These are phyloP conservation scores for Tolypocladium paradoxum DNA, from an alignment of 2,329 filamentous ascomycete genomes.

Conservation along the genomic window DNA sequence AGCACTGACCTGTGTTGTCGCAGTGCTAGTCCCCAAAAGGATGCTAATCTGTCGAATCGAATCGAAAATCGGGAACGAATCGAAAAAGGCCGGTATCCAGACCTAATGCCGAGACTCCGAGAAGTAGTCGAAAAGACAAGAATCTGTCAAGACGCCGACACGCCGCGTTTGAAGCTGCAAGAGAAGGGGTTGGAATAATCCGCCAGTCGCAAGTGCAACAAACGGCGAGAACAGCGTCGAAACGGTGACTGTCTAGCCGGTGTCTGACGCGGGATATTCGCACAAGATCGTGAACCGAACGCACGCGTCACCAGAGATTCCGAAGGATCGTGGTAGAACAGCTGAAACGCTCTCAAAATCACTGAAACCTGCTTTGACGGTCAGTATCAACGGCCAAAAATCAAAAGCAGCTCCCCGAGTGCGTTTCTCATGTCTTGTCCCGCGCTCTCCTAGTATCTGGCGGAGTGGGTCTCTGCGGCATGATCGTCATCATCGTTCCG, in stretches of 20 bases:
- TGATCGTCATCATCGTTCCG: background rate
- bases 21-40: constrained; percentile 13
- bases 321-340: constrained; percentile 28
- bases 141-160: constrained; percentile 29
- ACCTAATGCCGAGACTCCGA: constrained; percentile 25
- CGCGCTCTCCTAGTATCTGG: background rate
- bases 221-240: constrained; percentile 6
- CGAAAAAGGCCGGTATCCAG: constrained; percentile 24
- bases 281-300: constrained; percentile 16
- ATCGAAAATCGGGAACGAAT: constrained; percentile 21
- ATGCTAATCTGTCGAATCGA: constrained; percentile 16
- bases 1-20: background rate
- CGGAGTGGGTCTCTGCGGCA: background rate
- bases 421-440: background rate
- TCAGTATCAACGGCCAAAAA: constrained; percentile 10
- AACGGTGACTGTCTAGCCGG: constrained; percentile 12
- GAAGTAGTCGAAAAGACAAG: constrained; percentile 25
- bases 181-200: constrained; percentile 17
- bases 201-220: constrained; percentile 7
- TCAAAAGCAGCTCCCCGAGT: background rate
- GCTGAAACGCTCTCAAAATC: constrained; percentile 29
- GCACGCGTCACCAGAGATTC: constrained; percentile 27
- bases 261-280: constrained; percentile 14
- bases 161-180: constrained; percentile 23
- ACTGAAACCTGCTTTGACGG: constrained; percentile 24